Base-by-base conservation (phyloP, 129 eudicot genomes). In the Calendula officinalis region DNA sequence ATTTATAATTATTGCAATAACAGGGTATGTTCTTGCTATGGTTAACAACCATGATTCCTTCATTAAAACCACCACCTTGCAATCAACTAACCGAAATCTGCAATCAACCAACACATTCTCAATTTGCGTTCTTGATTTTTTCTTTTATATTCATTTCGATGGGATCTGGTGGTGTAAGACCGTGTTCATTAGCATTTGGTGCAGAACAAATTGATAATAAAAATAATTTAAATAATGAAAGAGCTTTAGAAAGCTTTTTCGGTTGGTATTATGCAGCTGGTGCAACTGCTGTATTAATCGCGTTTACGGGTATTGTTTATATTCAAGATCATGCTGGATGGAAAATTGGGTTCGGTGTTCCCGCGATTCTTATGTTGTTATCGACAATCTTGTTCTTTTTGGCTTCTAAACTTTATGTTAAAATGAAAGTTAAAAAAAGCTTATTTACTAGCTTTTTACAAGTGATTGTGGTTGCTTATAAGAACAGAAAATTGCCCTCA, bases 81-180 rank as follows among this genome's bases (percentile, higher is more conserved):
- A 71, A 81, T 7, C 70, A 75, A 51, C 32, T 50, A 11, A 63
- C 67, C 0, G 75, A 79, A 56, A 66, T 42, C 46, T 90, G 97
- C 64, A 60, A 80, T 63, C 64, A 80, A 5, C 70, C 97, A 8
- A 64, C 86, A 37, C 69, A 81, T n/a, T 70, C 74, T 1, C 97
- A 90, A 59, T 69, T 64, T 47, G 61, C 69, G 3, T 51, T 84
- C 45, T 62, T 91, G 64, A 42, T 84, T n/a, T 84, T 84, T 38
- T 75, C 98, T 14, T 91, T 82, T 16, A 64, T 75, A 36, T 77
- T 91, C 49, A 91, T 91, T 75, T 91, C 98, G 0, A 57, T 91
- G 67, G 98, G 98, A 38, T 90, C 98, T 1, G 98, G 98, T 32
- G 98, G 98, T 10, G 77, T 91, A 10, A 67, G 98, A 59, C 82